Evolutionary conservation across 495 filamentous ascomycete genomes (phyloP).

Genomic region (Thozetella sp.): DNA sequence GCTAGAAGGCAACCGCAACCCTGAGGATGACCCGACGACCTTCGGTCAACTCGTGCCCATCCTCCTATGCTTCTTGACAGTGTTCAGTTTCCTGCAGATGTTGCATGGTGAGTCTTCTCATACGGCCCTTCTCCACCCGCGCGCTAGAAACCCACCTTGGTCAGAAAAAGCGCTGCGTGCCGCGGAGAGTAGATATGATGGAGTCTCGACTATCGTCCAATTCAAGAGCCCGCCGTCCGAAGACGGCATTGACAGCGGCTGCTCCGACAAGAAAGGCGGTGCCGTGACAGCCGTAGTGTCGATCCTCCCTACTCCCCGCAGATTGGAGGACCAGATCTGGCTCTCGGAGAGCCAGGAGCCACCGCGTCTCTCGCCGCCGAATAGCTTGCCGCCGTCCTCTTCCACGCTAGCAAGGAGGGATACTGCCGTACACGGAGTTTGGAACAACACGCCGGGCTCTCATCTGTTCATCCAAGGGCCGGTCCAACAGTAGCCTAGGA

Average conservation of each 20-base stretch:
- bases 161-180: background rate
- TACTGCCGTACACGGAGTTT: too few species aligned
- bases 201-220: background rate
- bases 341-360: too few species aligned
- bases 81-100: slow-evolving; percentile 35
- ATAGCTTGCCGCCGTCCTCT: too few species aligned
- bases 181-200: background rate
- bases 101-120: slow-evolving; percentile 28
- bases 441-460: too few species aligned
- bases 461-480: too few species aligned
- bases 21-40: slow-evolving; percentile 32
- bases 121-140: background rate
- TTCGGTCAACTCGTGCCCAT: slow-evolving; percentile 41
- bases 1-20: slow-evolving; percentile 12
- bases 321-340: background rate
- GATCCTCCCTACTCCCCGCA: background rate
- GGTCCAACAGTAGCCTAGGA: too few species aligned
- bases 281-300: background rate
- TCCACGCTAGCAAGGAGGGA: too few species aligned
- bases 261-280: background rate
- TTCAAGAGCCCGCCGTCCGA: background rate
- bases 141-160: background rate
- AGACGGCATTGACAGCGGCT: background rate
- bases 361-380: too few species aligned
- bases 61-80: slow-evolving; percentile 28